Evolutionary conservation across 257 asterid genomes (phyloP).

Genomic region (Linderniella brevidens): DNA sequence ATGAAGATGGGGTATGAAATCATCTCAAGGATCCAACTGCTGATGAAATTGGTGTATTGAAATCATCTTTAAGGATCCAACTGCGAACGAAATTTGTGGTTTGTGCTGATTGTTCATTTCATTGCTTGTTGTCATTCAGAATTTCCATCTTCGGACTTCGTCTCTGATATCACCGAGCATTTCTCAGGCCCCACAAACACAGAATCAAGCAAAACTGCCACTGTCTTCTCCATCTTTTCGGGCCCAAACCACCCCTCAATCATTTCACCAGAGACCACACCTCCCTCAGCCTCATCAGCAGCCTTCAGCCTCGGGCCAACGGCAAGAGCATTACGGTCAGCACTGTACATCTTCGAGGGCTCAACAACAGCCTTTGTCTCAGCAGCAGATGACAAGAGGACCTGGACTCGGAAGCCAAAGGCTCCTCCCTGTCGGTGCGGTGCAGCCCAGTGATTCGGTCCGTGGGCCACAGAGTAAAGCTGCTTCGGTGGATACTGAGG

Average conservation of each 20-base stretch:
- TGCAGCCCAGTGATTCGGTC: conserved; percentile 25
- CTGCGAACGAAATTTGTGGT: no score
- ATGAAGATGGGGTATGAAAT: no score
- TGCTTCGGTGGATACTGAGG: conserved; percentile 39
- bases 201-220: conserved; percentile 70
- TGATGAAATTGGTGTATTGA: conserved; percentile 5
- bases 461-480: conserved; percentile 23
- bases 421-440: conserved; percentile 28
- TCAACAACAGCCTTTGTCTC: conserved; percentile 41
- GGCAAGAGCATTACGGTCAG: conserved; percentile 41
- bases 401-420: conserved; percentile 49
- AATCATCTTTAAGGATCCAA: no score
- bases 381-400: conserved; percentile 43
- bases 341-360: conserved; percentile 45
- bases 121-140: conserved; percentile 19
- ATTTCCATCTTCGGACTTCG: conserved; percentile 56
- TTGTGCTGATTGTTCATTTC: conserved; percentile 2
- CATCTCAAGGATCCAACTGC: conserved; percentile 1
- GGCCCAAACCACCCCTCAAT: conserved; percentile 46
- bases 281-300: conserved; percentile 37
- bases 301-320: no score
- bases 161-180: conserved; percentile 36
- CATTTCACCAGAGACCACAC: conserved; percentile 55
- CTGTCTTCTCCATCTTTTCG: conserved; percentile 47
- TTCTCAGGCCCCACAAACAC: conserved; percentile 39